phyloP scores from a whole-genome alignment of 1,139 yeast species.

The Pneumocystis carinii region DNA sequence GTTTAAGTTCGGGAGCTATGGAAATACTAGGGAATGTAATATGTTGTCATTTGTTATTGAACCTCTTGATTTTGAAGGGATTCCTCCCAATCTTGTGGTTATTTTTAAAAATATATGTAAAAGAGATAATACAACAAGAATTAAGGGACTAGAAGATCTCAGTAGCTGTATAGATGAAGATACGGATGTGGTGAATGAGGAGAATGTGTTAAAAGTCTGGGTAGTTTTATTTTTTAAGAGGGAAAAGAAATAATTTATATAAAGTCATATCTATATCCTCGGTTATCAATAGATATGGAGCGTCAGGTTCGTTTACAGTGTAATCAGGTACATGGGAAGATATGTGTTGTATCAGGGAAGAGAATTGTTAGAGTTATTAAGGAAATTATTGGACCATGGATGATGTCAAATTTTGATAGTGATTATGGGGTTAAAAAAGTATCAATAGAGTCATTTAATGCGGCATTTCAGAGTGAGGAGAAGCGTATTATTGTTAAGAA shows the following conservation, averaged over 20 bases:
- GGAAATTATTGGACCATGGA: constrained; percentile 4
- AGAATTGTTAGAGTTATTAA: constrained; percentile 3
- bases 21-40: neutral
- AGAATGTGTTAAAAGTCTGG: neutral
- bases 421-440: constrained; percentile 7
- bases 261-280: constrained; percentile 4
- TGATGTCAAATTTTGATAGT: constrained; percentile 5
- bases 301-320: constrained; percentile 5
- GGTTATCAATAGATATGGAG: constrained; percentile 6
- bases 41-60: neutral
- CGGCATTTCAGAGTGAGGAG: neutral
- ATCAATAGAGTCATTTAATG: constrained; percentile 5
- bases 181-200: constrained; percentile 24
- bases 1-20: neutral
- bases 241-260: neutral
- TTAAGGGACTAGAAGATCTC: constrained; percentile 56
- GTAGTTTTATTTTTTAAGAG: neutral
- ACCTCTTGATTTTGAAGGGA: neutral
- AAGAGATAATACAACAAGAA: constrained; percentile 70
- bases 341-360: constrained; percentile 3
- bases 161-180: constrained; percentile 23
- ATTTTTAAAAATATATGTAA: constrained; percentile 62
- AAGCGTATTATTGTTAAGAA: constrained; percentile 1
- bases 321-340: constrained; percentile 3
- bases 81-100: constrained; percentile 30